phyloP scores from a whole-genome alignment of 1,139 yeast species.

The Magnusiomyces ingens region DNA sequence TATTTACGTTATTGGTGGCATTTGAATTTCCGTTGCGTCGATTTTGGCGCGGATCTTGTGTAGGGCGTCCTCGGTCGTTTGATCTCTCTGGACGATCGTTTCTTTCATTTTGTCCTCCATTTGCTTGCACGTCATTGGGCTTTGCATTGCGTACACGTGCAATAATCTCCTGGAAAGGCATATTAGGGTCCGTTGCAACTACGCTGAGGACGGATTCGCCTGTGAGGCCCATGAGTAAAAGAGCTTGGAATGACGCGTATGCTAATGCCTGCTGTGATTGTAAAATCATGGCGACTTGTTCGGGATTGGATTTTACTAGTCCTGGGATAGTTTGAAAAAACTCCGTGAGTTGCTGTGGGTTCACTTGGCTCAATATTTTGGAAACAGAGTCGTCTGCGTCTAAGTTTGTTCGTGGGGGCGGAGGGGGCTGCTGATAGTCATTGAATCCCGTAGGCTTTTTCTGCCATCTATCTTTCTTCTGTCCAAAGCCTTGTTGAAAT shows the following conservation, averaged over 20 bases:
- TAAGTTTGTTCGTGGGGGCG: constrained; percentile 30
- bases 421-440: constrained; percentile 1
- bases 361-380: constrained; percentile 49
- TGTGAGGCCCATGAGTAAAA: constrained; percentile 53
- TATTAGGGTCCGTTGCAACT: background rate
- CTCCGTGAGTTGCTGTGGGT: constrained; percentile 48
- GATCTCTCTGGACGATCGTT: too few species aligned
- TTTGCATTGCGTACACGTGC: background rate
- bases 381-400: constrained; percentile 60
- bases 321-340: constrained; percentile 56
- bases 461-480: constrained; percentile 9
- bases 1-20: background rate
- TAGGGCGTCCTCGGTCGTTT: too few species aligned
- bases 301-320: constrained; percentile 58
- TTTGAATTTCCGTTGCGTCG: background rate
- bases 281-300: constrained; percentile 55
- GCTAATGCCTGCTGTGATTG: constrained; percentile 71
- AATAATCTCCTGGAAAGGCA: background rate
- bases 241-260: constrained; percentile 73
- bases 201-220: constrained; percentile 31
- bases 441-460: constrained; percentile 11
- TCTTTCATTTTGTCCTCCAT: background rate
- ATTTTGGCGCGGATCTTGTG: background rate
- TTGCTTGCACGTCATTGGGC: background rate
- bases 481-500: constrained; percentile 13